Conservation (phyloP, 495 filamentous ascomycete species). For the Penicillium fimorum region DNA sequence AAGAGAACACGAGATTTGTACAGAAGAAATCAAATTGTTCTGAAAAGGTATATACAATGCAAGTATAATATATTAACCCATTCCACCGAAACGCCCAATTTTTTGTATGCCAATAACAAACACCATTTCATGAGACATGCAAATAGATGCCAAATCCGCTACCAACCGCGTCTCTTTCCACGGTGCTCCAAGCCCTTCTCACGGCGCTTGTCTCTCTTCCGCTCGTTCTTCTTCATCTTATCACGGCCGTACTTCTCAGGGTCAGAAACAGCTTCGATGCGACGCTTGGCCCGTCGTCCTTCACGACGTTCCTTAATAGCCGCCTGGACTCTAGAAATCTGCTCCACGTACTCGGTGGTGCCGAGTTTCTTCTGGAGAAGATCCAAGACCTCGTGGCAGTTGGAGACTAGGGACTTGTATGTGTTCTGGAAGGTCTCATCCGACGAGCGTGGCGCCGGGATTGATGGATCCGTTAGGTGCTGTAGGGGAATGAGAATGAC, state of each 20-base stretch:
- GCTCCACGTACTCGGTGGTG: slow-evolving; percentile 69
- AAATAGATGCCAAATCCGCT: slow-evolving; percentile 15
- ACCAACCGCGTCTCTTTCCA: slow-evolving; percentile 69
- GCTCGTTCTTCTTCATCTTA: slow-evolving; percentile 83
- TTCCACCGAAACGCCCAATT: slow-evolving; percentile 28
- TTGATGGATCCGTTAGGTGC: slow-evolving; percentile 77
- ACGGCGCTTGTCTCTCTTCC: slow-evolving; percentile 79
- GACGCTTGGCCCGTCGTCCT: slow-evolving; percentile 73
- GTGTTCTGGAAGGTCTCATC: slow-evolving; percentile 65
- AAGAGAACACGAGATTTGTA: slow-evolving; percentile 6
- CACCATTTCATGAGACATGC: slow-evolving; percentile 26
- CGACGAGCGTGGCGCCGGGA: slow-evolving; percentile 61
- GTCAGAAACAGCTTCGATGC: slow-evolving; percentile 76
- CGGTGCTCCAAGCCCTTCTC: slow-evolving; percentile 68
- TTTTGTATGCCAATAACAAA: slow-evolving; percentile 30
- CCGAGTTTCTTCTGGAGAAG: slow-evolving; percentile 79
- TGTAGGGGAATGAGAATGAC: slow-evolving; percentile 76
- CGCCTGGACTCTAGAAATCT: slow-evolving; percentile 66
- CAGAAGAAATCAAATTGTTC: slow-evolving; percentile 19
- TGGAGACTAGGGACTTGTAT: slow-evolving; percentile 64
- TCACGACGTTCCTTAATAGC: slow-evolving; percentile 66
- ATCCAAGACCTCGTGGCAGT: slow-evolving; percentile 70
- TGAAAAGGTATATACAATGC: slow-evolving; percentile 16
- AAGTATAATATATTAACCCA: slow-evolving; percentile 2
- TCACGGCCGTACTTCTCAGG: slow-evolving; percentile 74